Base-by-base conservation (phyloP, 495 filamentous ascomycete species). In the Neohortaea acidophila region DNA sequence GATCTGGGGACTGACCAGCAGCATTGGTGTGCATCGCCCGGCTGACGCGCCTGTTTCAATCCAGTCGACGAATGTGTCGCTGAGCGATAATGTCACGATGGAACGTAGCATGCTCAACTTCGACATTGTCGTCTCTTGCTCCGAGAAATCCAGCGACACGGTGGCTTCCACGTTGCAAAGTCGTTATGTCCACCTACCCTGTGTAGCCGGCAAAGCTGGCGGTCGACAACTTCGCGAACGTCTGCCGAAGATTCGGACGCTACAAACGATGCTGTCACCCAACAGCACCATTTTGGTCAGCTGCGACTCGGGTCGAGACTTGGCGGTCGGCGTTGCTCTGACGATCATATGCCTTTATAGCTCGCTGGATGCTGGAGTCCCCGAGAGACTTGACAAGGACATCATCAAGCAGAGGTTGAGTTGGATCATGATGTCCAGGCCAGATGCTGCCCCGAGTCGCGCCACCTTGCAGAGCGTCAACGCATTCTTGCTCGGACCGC, bases 401-500 rank as follows among this genome's bases (percentile, higher is more conserved):
- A 65, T 77, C 33, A 82, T 94, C 50, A 70, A 78, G 37, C 71
- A 76, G 36, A 68, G 76, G 37, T 64, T 94, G 12, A 76, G 79
- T 6, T 81, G 77, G 65, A 81, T 94, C 36, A 76, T 81, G 43
- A 75, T 69, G 12, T 72, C 75, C 0, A 67, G 75, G 46, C 75
- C 79, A 15, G 75, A 77, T 44, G 75, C 75, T 12, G 91, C 89
- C 52, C 84, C 84, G 0, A 79, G 73, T 43, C 66, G 87, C 27
- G 67, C 77, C 21, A 92, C 84, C 0, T 58, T 96, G 34, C 81
- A 92, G 54, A 79, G 77, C 38, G 75, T 94, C 26, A 92, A 94
- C 59, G 77, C 78, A 26, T 92, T 83, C 47, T 61, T 96, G 31
- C 89, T 96, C 15, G 33, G 41, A 7, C 18, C 40, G 12, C 10